Evolutionary conservation across 2,329 filamentous ascomycete species (phyloP), one percentile per base, ranked within the genome.

Genomic region (Pseudogymnoascus sp.): DNA sequence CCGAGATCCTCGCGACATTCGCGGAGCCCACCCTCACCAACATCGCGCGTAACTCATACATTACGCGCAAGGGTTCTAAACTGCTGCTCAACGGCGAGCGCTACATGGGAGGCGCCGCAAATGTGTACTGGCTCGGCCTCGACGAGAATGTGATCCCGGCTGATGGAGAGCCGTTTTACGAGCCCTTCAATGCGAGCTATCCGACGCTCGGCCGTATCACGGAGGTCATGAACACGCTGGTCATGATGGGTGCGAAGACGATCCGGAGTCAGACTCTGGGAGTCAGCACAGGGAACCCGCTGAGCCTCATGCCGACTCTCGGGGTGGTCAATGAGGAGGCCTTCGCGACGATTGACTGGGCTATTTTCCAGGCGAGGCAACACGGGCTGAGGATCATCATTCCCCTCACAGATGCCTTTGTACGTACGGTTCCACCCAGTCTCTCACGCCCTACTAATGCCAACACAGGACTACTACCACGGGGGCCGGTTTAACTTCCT

Each of bases 91-190:
- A 74, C 52, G 74, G 74, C 14, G 71, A 76, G 59, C 69, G 65
- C 4, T 81, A 77, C 76, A 78, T 75, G 61, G 75, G 76, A 1
- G 75, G 77, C 14, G 78, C 78, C 0, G 75, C 77, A n/a, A 80
- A 81, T 64, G 72, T 80, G 12, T 81, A 81, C 71, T 80, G 78
- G 78, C 74, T 81, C 8, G 78, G 78, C 1, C 73, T 81, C 0
- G 78, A 81, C 68, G 78, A 81, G 68, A 81, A 80, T 67, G 77
- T 81, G 11, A 70, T 72, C 1, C 78, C 78, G 5, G 74, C 77
- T 0, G 66, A 67, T 1, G 77, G 76, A 5, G 69, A 75, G 63
- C 78, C 78, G n/a, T 80, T 74, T 67, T 78, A 80, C 64, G 72
- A 74, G 1, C 73, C 74, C 1, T 70, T 72, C 38, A 77, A 76